Evolutionary conservation across 2,329 filamentous ascomycete genomes (phyloP), one percentile per base, ranked within the genome.

Genomic region (Verticillium albo-atrum): DNA sequence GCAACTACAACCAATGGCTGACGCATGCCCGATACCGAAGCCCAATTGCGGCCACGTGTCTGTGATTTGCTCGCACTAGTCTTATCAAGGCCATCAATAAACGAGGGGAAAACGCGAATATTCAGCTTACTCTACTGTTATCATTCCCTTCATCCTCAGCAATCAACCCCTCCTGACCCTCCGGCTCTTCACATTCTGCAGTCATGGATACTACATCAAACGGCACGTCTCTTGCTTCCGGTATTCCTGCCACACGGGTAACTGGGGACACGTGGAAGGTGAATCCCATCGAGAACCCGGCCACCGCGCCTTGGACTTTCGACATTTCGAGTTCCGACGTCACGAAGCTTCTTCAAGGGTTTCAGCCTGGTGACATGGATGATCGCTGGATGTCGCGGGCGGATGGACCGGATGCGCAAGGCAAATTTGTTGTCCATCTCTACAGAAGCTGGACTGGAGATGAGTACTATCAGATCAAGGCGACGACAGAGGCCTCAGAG

Each of bases 321-420:
- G 12, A 23, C 4, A 26, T 59, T 2, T 59, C 57, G 20, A n/a
- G 20, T 6, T 37, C 6, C 47, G 57, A 57, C 57, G 20, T 28
- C 47, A 51, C 35, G 17, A 61, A 57, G 30, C 60, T 61, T 3
- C 26, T 59, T 3, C 1, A 10, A 27, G 57, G 57, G 3, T 61
- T 56, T 14, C 50, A 51, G 47, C 60, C 60, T 15, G 35, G 23
- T 2, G 54, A 35, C 20, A 61, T 61, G 60, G 60, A 61, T 9
- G 57, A 59, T 54, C 57, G 57, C 7, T 61, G 60, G 60, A 57
- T 61, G 57, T 54, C 32, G 26, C 51, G 51, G 20, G 35, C 57
- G 28, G 54, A 59, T 9, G 57, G 55, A 3, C 54, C 60, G 17
- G 54, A 61, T 6, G 28, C n/a, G 4, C 26, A 55, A 2, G 60